Evolutionary conservation across 805 yeast genomes (phyloP).

Genomic region (Maudiozyma turicensis): DNA sequence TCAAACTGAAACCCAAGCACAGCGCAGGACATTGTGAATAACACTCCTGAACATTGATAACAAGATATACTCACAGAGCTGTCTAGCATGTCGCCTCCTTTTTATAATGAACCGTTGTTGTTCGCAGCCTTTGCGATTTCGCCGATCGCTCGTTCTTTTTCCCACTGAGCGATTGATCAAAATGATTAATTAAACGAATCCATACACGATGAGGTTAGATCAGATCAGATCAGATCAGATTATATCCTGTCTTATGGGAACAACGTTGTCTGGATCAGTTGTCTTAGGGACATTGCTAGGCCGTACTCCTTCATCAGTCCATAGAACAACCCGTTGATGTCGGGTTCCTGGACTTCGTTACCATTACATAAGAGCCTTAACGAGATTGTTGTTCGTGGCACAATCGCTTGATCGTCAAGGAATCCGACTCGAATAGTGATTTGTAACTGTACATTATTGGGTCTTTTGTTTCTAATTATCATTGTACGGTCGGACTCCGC

Average conservation of each 20-base stretch:
- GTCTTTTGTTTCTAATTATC: not conserved
- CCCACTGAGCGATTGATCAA: too few species aligned
- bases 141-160: too few species aligned
- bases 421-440: too few species aligned
- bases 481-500: not conserved
- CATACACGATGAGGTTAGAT: too few species aligned
- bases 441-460: not conserved
- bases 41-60: too few species aligned
- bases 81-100: too few species aligned
- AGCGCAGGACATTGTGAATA: not conserved
- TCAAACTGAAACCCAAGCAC: not conserved
- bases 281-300: constrained; percentile 10
- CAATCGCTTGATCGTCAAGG: not conserved
- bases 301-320: constrained; percentile 20
- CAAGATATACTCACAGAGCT: too few species aligned
- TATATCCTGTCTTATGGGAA: not conserved
- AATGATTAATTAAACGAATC: too few species aligned
- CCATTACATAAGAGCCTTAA: not conserved
- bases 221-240: not conserved
- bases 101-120: not conserved
- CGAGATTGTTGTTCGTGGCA: constrained; percentile 2
- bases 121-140: not conserved
- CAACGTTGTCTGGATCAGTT: not conserved
- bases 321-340: constrained; percentile 6
- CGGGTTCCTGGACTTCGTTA: not conserved